A percentile compares a stretch with the other conserved stretches of the same genome.
Conservation (phyloP, 768 basidiomycete genomes). For the Mycena kentingensis region DNA sequence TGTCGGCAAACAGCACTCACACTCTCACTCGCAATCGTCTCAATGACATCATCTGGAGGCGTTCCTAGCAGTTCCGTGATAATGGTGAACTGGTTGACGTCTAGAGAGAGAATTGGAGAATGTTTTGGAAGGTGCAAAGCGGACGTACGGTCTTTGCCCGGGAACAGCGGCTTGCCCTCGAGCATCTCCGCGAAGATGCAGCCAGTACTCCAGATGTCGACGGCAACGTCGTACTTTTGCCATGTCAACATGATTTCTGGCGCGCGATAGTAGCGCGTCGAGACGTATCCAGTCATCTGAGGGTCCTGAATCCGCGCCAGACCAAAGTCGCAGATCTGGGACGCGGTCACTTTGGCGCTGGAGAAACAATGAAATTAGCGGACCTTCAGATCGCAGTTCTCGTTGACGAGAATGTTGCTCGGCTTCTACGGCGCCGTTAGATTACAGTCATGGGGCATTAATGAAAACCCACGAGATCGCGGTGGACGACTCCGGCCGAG, state of each 20-base stretch:
- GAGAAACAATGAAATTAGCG: conserved; percentile 17
- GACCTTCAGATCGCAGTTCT: conserved; percentile 98
- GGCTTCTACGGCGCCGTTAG: conserved; percentile 69
- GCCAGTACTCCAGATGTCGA: conserved; percentile 99
- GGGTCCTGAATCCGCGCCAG: conserved; percentile 98
- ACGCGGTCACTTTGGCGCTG: conserved; percentile 6
- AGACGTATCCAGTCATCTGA: conserved; percentile 99
- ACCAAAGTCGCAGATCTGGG: conserved; percentile 97
- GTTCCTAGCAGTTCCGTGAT: conserved; percentile 98
- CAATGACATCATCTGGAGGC: conserved; percentile 99
- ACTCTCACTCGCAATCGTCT: conserved; percentile 97
- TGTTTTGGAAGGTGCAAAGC: conserved; percentile 4
- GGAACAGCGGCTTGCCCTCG: conserved; percentile 97
- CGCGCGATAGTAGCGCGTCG: conserved; percentile 97
- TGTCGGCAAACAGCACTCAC: conserved; percentile 46
- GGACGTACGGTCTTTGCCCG: conserved; percentile 96
- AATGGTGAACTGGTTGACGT: conserved; percentile 99
- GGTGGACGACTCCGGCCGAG: conserved; percentile 97
- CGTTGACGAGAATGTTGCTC: conserved; percentile 98
- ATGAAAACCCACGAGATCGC: conserved; percentile 74
- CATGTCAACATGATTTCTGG: conserved; percentile 99
- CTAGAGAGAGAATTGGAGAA: conserved; percentile 44
- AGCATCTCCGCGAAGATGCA: conserved; percentile 99
- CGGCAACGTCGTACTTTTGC: conserved; percentile 99
- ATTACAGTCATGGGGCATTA: neutral